Base-by-base conservation (phyloP, 768 basidiomycete genomes). In the Termitomyces sp. region DNA sequence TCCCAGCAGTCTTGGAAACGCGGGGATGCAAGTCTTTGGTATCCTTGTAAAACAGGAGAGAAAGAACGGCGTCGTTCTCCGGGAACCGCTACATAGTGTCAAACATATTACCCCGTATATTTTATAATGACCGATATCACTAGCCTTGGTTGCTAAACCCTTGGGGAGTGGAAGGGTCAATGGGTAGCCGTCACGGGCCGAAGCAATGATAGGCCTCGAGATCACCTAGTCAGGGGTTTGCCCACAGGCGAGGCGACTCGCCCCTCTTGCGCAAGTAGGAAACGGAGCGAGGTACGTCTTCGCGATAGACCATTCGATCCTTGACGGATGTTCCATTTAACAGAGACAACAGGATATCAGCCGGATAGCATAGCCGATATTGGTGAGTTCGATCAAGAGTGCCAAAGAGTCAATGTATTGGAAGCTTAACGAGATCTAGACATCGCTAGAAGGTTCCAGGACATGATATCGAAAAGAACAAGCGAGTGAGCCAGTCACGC, bases 281-380 rank as follows among this genome's bases (percentile, higher is more conserved):
- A 56, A 55, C 60, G 46, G 66, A 67, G 53, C 67, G 64, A 15
- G 73, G 73, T 32, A 63, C 58, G 3, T 36, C 39, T 7, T 51
- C 63, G 15, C 59, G 52, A 60, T 69, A 72, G 6, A 67, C 64
- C 18, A 54, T 51, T 50, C 60, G 60, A 53, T 69, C 66, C 38
- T 66, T 66, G 29, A 57, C 42, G 39, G 71, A 54, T 25, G 39
- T 60, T 35, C 68, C 64, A 33, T 61, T 57, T 9, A 73, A 56
- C 13, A 70, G 48, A 13, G 56, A 59, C 48, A 66, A 59, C n/a
- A 68, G 44, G 60, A 65, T 69, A 11, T 72, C 70, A 43, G 64
- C 60, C 33, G 75, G 66, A 73, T 72, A 73, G 55, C 72, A 56
- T 69, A 74, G 5, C 71, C 71, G 36, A 71, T 67, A 38, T 61